Conservation (phyloP, 352 stramenopile species). For the Phytophthora agathidicida region DNA sequence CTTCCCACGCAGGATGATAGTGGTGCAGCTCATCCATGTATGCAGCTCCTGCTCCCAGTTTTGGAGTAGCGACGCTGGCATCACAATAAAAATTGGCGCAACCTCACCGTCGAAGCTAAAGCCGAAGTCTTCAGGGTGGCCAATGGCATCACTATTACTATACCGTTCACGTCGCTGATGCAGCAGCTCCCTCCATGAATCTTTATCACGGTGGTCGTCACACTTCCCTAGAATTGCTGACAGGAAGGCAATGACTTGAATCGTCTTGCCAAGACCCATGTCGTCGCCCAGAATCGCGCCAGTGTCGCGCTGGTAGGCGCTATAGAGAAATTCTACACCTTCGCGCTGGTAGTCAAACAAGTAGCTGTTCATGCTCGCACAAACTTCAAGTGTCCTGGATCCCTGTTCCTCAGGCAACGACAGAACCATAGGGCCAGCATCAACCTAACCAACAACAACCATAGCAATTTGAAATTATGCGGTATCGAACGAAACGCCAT, state of each 20-base stretch:
- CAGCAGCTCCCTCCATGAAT: slow-evolving; percentile 93
- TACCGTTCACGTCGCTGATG: slow-evolving; percentile 90
- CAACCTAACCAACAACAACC: slow-evolving; percentile 17
- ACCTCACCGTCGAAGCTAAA: slow-evolving; percentile 50
- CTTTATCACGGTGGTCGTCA: slow-evolving; percentile 94
- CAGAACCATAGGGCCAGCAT: slow-evolving; percentile 53
- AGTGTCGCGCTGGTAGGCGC: slow-evolving; percentile 52
- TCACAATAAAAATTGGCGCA: slow-evolving; percentile 96
- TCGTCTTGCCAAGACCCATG: slow-evolving; percentile 96
- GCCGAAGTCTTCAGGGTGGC: slow-evolving; percentile 43
- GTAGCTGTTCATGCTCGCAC: slow-evolving; percentile 73
- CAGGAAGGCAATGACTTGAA: slow-evolving; percentile 94
- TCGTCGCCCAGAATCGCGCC: slow-evolving; percentile 98
- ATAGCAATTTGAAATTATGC: neutral
- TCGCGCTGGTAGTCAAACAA: slow-evolving; percentile 81
- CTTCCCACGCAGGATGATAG: slow-evolving; percentile 71
- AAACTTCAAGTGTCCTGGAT: slow-evolving; percentile 48
- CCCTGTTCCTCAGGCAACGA: slow-evolving; percentile 8
- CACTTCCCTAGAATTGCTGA: slow-evolving; percentile 92
- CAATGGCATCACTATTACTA: slow-evolving; percentile 33
- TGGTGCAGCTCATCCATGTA: slow-evolving; percentile 88
- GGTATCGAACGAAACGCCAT: neutral
- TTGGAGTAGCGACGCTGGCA: slow-evolving; percentile 97
- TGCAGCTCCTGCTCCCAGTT: slow-evolving; percentile 99
- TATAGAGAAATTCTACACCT: slow-evolving; percentile 70